These are phyloP conservation scores for Gilbertella persicaria DNA, from an alignment of 371 early-diverging fungal species.

Conservation along the genomic window DNA sequence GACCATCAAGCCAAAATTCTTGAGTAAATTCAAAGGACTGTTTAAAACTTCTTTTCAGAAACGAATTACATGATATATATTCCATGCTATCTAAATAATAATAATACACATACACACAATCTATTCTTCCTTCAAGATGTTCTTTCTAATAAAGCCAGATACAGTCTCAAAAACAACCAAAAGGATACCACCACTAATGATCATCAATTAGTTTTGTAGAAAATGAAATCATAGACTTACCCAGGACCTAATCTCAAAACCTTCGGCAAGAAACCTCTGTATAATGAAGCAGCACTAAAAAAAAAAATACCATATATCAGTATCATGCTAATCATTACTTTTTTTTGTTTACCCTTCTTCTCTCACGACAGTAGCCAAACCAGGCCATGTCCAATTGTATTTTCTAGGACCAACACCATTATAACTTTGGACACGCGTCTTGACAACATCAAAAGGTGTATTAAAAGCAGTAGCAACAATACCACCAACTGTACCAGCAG, in stretches of 20 bases:
- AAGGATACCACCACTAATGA: slow-evolving; percentile 69
- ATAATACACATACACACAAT: too few relatives aligned
- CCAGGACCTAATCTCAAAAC: slow-evolving; percentile 97
- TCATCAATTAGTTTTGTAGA: slow-evolving; percentile 15
- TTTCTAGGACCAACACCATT: slow-evolving; percentile 60
- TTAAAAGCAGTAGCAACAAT: slow-evolving; percentile 93
- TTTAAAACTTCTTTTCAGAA: slow-evolving; percentile 19
- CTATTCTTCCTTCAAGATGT: slow-evolving; percentile 51
- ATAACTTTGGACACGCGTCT: slow-evolving; percentile 94
- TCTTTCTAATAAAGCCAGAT: slow-evolving; percentile 81
- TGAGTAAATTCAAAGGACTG: slow-evolving; percentile 8
- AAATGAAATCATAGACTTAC: slow-evolving; percentile 39
- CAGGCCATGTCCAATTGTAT: slow-evolving; percentile 91
- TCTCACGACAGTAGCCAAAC: slow-evolving; percentile 79
- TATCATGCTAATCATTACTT: not conserved
- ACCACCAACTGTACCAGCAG: slow-evolving; percentile 94
- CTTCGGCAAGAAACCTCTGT: slow-evolving; percentile 96
- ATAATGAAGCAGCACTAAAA: slow-evolving; percentile 76
- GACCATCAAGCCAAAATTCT: not conserved
- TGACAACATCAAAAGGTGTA: slow-evolving; percentile 97
- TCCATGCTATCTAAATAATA: too few relatives aligned
- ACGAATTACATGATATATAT: slow-evolving; percentile 13
- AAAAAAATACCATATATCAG: slow-evolving; percentile 2
- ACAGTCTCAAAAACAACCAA: slow-evolving; percentile 94
- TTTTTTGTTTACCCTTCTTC: slow-evolving; percentile 81